These are phyloP conservation scores for Coniferiporia weirii DNA, from an alignment of 1,284 basidiomycete genomes.

Conservation along the genomic window DNA sequence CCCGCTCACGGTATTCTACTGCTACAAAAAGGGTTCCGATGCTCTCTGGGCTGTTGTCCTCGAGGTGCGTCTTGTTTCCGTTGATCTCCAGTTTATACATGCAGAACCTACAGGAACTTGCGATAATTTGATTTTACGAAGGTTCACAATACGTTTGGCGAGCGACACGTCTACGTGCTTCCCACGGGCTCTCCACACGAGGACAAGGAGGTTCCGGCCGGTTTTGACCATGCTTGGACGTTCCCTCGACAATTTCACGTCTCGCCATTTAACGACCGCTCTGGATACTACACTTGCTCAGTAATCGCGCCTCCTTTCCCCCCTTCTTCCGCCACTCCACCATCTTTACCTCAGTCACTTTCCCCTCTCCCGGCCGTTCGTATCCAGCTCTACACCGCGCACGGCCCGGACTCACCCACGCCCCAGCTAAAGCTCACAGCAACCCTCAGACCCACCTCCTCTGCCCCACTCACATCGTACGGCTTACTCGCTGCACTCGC, in stretches of 20 bases:
- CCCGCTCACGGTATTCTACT: conserved; percentile 70
- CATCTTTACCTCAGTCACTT: neutral
- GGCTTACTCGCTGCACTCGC: conserved; percentile 41
- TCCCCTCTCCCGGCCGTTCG: conserved; percentile 38
- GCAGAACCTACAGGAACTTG: no score
- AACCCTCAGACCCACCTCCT: conserved; percentile 34
- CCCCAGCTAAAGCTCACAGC: conserved; percentile 46
- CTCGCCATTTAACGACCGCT: conserved; percentile 75
- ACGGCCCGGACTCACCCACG: conserved; percentile 16
- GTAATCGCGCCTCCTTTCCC: conserved; percentile 35
- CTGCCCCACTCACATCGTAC: conserved; percentile 38
- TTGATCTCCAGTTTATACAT: neutral
- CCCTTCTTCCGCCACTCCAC: neutral
- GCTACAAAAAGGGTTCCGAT: conserved; percentile 38
- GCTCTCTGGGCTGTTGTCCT: conserved; percentile 49
- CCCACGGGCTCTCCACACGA: conserved; percentile 40
- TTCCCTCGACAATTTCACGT: conserved; percentile 73
- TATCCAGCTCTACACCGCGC: conserved; percentile 38
- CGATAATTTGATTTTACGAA: conserved; percentile 25
- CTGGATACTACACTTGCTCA: conserved; percentile 59
- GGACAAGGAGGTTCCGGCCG: conserved; percentile 29
- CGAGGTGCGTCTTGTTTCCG: conserved; percentile 37
- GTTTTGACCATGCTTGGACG: conserved; percentile 67
- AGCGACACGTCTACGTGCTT: conserved; percentile 61
- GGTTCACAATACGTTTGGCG: conserved; percentile 78